Evolutionary conservation across 768 basidiomycete genomes (phyloP), one percentile per base, ranked within the genome.

Genomic region (Guyanaporus albipodus): DNA sequence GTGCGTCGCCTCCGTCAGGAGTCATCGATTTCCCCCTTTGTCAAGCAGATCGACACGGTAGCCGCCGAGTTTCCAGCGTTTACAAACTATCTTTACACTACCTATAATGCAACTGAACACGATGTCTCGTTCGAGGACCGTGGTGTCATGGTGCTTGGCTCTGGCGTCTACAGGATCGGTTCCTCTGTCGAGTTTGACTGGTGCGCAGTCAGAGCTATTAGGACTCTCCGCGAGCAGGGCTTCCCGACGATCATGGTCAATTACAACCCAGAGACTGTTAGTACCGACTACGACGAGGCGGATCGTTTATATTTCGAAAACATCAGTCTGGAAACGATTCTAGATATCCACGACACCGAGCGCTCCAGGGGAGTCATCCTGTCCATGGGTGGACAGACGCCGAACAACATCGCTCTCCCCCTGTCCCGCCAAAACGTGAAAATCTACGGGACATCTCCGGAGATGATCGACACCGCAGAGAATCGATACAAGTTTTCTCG

Each of bases 181-280:
- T 98, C 95, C 2, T 97, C 94, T 4, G 95, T 99, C 67, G 95
- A 99, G 71, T 98, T 99, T 70, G 95, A 98, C 66, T 99, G 95
- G 95, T 98, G 95, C 67, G 96, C 95, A 14, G 95, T 99, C 43
- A 86, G 94, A 39, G 92, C 94, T 26, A 98, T 98, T 63, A 76
- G 95, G 56, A 98, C 96, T 0, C 76, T 99, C 23, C 91, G 94
- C 54, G 89, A 95, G n/a, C 85, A 89, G 60, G 93, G 94, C 15
- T 71, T 92, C 39, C 91, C 90, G 52, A 98, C 95, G 4, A 82
- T 98, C 67, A 99, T 98, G 95, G 88, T 98, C 73, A 98, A 99
- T 73, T 98, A 98, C 71, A 98, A 99, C 68, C 96, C 95, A 12
- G 95, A 98, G 73, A 99, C 96, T 2, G 96, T 99, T 67, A 92